Evolutionary conservation across 1,139 yeast genomes (phyloP).

Genomic region (Scheffersomyces titani): DNA sequence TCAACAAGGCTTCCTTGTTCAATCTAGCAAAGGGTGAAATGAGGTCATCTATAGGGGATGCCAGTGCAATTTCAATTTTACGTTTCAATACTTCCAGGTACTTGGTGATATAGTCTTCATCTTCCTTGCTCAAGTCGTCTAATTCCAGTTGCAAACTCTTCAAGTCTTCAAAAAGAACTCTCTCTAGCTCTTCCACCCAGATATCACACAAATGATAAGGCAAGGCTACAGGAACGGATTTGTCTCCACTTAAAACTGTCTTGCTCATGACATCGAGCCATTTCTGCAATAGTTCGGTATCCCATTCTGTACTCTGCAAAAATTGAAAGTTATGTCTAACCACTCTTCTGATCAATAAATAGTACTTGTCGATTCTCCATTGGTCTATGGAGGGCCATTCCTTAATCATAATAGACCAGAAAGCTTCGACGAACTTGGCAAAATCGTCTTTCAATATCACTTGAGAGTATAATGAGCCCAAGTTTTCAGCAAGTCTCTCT

Average conservation of each 20-base stretch:
- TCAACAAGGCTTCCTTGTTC: constrained; percentile 50
- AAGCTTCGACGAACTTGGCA: constrained; percentile 64
- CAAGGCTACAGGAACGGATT: constrained; percentile 68
- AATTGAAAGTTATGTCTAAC: constrained; percentile 65
- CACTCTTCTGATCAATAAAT: constrained; percentile 76
- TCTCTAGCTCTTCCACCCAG: constrained; percentile 80
- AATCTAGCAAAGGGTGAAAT: constrained; percentile 61
- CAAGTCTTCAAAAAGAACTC: constrained; percentile 52
- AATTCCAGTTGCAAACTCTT: constrained; percentile 43
- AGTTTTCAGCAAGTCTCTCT: constrained; percentile 73
- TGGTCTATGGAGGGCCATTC: constrained; percentile 89
- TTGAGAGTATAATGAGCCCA: constrained; percentile 63
- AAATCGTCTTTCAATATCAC: constrained; percentile 43
- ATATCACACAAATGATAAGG: constrained; percentile 87
- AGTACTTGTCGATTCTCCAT: constrained; percentile 85
- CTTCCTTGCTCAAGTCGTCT: constrained; percentile 30
- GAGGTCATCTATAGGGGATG: constrained; percentile 56
- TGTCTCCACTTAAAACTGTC: constrained; percentile 52
- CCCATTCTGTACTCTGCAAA: constrained; percentile 60
- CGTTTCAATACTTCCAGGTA: constrained; percentile 24
- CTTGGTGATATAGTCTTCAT: constrained; percentile 27
- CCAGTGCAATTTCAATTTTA: constrained; percentile 34
- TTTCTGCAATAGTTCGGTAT: constrained; percentile 42
- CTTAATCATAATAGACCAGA: constrained; percentile 75
- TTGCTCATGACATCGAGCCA: constrained; percentile 47